These are phyloP conservation scores for Hymenoscyphus linearis DNA, from an alignment of 2,329 filamentous ascomycete species.

Conservation along the genomic window DNA sequence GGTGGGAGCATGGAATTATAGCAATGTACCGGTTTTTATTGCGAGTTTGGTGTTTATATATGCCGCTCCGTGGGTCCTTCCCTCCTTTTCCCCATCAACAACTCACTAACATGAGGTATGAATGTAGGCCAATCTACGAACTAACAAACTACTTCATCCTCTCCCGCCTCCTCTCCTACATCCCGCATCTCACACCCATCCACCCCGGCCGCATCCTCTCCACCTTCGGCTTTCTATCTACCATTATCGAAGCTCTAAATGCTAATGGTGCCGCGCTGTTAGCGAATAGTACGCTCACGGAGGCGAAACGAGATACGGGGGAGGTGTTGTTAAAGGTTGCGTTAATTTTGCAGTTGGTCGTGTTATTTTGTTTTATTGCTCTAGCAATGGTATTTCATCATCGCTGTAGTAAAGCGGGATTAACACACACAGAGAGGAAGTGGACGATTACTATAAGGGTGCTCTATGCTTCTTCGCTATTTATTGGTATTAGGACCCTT, in stretches of 20 bases:
- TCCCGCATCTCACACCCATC: slow-evolving; percentile 52
- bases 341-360: slow-evolving; percentile 49
- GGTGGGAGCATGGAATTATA: slow-evolving; percentile 46
- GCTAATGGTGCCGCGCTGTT: slow-evolving; percentile 44
- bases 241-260: slow-evolving; percentile 44
- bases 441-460: slow-evolving; percentile 39
- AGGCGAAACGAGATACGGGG: slow-evolving; percentile 37
- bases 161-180: slow-evolving; percentile 54
- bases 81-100: not conserved
- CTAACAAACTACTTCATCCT: slow-evolving; percentile 58
- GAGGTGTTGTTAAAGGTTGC: slow-evolving; percentile 45
- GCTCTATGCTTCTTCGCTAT: slow-evolving; percentile 44
- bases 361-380: slow-evolving; percentile 44
- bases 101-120: not conserved
- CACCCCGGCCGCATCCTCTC: slow-evolving; percentile 41
- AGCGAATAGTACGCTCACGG: slow-evolving; percentile 40
- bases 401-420: slow-evolving; percentile 36
- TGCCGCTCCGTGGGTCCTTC: slow-evolving; percentile 27
- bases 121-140: slow-evolving; percentile 50
- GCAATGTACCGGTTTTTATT: slow-evolving; percentile 42
- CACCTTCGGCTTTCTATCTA: slow-evolving; percentile 43
- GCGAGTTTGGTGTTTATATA: slow-evolving; percentile 34
- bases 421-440: too few relatives aligned
- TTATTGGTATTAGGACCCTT: slow-evolving; percentile 50
- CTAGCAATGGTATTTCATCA: slow-evolving; percentile 46